Percentiles rank a stretch among this genome's conserved stretches.
phyloP scores from a whole-genome alignment of 441 rosid species.

The Kokia cookei region DNA sequence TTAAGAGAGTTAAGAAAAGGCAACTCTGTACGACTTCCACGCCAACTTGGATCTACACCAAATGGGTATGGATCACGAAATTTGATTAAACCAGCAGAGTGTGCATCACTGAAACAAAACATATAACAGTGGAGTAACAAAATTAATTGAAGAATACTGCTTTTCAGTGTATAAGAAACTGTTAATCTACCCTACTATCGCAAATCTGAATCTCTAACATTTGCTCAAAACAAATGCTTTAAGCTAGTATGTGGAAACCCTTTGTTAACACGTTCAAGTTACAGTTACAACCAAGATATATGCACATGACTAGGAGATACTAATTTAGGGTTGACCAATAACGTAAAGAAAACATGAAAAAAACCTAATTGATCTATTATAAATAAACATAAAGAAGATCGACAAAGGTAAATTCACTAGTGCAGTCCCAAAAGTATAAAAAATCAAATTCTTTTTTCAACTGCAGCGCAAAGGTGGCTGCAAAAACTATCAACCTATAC shows the following conservation, averaged over 20 bases:
- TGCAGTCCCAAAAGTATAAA: neutral
- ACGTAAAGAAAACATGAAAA: neutral
- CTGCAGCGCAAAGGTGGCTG: neutral
- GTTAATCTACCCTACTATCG: neutral
- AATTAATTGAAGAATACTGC: neutral
- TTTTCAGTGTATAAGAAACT: neutral
- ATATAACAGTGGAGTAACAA: neutral
- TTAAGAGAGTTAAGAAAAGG: conserved; percentile 91
- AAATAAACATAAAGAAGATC: neutral
- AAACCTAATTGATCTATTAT: neutral
- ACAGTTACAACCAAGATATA: neutral
- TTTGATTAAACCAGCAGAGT: conserved; percentile 63
- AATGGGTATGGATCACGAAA: conserved; percentile 83
- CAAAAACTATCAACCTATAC: neutral
- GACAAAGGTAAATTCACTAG: neutral
- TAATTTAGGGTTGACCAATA: neutral
- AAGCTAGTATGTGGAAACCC: neutral
- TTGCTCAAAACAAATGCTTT: neutral
- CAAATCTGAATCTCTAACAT: neutral
- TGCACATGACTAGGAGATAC: neutral
- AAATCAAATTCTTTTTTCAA: neutral
- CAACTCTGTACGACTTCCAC: conserved; percentile 94
- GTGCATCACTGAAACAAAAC: conserved; percentile 58
- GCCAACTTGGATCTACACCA: conserved; percentile 99
- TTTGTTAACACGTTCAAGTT: neutral